phyloP scores from a whole-genome alignment of 805 yeast genomes.

The Metschnikowia sp. region DNA sequence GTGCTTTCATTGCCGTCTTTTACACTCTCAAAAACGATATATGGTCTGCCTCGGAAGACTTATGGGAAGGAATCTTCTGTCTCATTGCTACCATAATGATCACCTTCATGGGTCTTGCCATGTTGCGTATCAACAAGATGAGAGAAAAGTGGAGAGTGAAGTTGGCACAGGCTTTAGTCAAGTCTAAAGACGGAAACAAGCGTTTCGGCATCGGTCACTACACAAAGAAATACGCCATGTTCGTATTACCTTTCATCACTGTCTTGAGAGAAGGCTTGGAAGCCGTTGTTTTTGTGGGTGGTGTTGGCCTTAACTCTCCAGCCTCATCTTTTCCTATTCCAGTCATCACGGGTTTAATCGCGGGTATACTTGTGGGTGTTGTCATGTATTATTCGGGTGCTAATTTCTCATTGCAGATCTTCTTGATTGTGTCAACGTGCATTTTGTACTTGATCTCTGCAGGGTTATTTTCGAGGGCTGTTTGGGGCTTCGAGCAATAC shows the following conservation, averaged over 20 bases:
- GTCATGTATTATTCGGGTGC: constrained; percentile 80
- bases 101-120: constrained; percentile 91
- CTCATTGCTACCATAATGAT: constrained; percentile 87
- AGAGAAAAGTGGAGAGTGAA: constrained; percentile 95
- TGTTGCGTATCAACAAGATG: constrained; percentile 94
- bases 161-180: constrained; percentile 79
- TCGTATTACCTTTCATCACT: constrained; percentile 83
- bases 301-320: constrained; percentile 34
- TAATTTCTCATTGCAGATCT: constrained; percentile 76
- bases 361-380: constrained; percentile 71
- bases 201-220: constrained; percentile 49
- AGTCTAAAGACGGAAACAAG: constrained; percentile 30
- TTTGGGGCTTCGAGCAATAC: constrained; percentile 83
- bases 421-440: constrained; percentile 82
- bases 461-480: constrained; percentile 88
- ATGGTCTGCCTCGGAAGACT: constrained; percentile 78
- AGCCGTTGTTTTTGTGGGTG: constrained; percentile 44
- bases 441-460: constrained; percentile 86
- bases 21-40: constrained; percentile 77
- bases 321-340: constrained; percentile 78
- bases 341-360: constrained; percentile 76
- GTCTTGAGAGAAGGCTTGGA: constrained; percentile 88
- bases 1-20: constrained; percentile 92
- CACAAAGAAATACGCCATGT: constrained; percentile 78
- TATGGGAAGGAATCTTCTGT: constrained; percentile 97